Evolutionary conservation across 495 filamentous ascomycete genomes (phyloP), one percentile per base, ranked within the genome.

Genomic region (Hamigera avellanea): DNA sequence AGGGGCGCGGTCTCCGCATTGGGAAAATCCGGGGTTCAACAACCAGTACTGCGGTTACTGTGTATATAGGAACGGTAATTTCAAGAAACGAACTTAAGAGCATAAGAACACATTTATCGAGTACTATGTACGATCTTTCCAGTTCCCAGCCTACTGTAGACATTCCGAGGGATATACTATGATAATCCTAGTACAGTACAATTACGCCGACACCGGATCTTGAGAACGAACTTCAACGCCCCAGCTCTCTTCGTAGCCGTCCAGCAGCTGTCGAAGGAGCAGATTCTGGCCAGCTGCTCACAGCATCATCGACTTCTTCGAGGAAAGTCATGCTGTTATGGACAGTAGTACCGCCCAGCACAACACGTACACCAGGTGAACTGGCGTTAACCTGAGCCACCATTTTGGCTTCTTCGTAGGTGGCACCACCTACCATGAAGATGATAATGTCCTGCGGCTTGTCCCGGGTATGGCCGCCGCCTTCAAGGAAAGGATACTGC

Each of bases 401-500:
- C 66, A 83, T 82, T 66, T 93, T 94, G 2, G 93, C 88, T 58
- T 98, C 91, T 56, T 96, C 91, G 50, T 94, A 96, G 1, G 91
- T 98, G 2, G 77, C 76, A 5, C 91, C 91, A 14, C 93, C 91
- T 33, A 95, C 69, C 51, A 96, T 83, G 51, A 98, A 96, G 12
- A 96, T 73, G 26, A 98, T 72, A 29, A 96, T 81, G 56, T 98
- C 93, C 55, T 98, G 91, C 14, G 91, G 91, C 51, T 95, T 98
- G 48, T 96, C 91, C 26, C 78, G 70, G 7, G 85, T 93, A 8
- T 80, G 72, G 8, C 78, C 80, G 12, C 81, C 80, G 13, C 85
- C 86, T 39, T 96, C 91, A 0, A 95, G 70, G 54, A 95, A 96
- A 0, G 91, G 91, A 47, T 94, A 94, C 35, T 86, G 77, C 35